phyloP scores from a whole-genome alignment of 2,329 filamentous ascomycete genomes.

The Berkeleyomyces rouxiae region DNA sequence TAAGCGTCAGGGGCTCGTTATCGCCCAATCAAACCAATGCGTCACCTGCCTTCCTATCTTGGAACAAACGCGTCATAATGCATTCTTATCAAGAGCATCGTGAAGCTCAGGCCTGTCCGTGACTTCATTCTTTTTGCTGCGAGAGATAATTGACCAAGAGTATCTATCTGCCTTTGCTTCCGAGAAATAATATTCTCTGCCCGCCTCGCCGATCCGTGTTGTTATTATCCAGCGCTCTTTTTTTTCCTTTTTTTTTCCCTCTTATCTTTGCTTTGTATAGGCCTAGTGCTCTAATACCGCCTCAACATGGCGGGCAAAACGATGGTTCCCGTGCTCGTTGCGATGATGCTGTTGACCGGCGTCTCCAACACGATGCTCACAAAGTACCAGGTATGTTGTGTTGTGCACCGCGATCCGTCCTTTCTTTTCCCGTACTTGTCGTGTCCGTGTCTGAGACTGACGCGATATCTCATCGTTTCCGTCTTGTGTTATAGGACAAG shows the following conservation, averaged over 20 bases:
- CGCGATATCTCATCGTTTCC: neutral
- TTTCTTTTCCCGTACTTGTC: neutral
- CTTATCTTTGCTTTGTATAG: neutral
- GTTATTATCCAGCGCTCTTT: too few species aligned
- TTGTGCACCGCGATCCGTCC: neutral
- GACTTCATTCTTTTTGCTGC: neutral
- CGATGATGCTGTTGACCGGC: conserved; percentile 91
- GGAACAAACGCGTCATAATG: neutral
- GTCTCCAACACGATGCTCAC: conserved; percentile 95
- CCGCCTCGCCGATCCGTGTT: neutral
- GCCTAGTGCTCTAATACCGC: neutral
- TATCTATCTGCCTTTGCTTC: neutral
- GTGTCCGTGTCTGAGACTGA: neutral
- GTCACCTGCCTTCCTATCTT: neutral
- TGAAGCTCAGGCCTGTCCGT: too few species aligned
- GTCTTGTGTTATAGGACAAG: conserved; percentile 51
- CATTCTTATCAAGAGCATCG: too few species aligned
- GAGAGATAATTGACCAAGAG: neutral
- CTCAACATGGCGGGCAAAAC: conserved; percentile 51
- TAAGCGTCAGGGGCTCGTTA: neutral
- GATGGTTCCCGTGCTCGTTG: conserved; percentile 69
- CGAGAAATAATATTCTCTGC: neutral
- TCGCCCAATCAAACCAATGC: neutral
- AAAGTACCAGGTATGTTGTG: conserved; percentile 64
- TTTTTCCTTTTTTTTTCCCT: neutral